These are phyloP conservation scores for Suhomyces faveliae DNA, from an alignment of 805 yeast species.

Conservation along the genomic window DNA sequence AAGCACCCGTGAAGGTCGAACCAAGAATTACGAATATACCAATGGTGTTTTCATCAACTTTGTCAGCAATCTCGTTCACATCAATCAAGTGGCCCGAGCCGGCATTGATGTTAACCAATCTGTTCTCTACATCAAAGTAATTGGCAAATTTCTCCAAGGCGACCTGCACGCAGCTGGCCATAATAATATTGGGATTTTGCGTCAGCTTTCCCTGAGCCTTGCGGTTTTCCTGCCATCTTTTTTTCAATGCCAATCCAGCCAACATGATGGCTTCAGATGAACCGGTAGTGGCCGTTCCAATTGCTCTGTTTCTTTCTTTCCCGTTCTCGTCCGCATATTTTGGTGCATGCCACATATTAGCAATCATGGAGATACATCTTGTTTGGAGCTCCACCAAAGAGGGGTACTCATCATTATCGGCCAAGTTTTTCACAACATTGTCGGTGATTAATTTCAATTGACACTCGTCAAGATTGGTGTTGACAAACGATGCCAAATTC, in stretches of 20 bases:
- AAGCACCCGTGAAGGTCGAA: conserved; percentile 90
- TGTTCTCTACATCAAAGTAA: conserved; percentile 86
- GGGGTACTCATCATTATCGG: conserved; percentile 93
- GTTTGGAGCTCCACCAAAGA: conserved; percentile 74
- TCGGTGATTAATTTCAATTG: conserved; percentile 53
- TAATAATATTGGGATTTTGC: conserved; percentile 75
- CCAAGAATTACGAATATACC: conserved; percentile 88
- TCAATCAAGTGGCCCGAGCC: conserved; percentile 67
- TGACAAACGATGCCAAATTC: conserved; percentile 87
- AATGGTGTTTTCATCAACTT: conserved; percentile 87
- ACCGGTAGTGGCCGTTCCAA: conserved; percentile 93
- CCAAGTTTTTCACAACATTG: conserved; percentile 81
- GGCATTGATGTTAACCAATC: conserved; percentile 65
- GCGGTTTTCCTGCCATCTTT: conserved; percentile 75
- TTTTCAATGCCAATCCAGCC: conserved; percentile 91
- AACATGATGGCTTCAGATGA: conserved; percentile 92
- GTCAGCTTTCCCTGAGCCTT: conserved; percentile 56
- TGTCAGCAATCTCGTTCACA: conserved; percentile 53
- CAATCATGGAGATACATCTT: conserved; percentile 77
- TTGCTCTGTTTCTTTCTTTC: conserved; percentile 39
- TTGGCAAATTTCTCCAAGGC: conserved; percentile 93
- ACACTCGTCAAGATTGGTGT: conserved; percentile 59
- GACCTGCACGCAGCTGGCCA: conserved; percentile 93
- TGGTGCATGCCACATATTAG: conserved; percentile 80
- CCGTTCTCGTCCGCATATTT: conserved; percentile 21